Conservation (phyloP, 2,329 filamentous ascomycete genomes). For the Xylariales sp. region DNA sequence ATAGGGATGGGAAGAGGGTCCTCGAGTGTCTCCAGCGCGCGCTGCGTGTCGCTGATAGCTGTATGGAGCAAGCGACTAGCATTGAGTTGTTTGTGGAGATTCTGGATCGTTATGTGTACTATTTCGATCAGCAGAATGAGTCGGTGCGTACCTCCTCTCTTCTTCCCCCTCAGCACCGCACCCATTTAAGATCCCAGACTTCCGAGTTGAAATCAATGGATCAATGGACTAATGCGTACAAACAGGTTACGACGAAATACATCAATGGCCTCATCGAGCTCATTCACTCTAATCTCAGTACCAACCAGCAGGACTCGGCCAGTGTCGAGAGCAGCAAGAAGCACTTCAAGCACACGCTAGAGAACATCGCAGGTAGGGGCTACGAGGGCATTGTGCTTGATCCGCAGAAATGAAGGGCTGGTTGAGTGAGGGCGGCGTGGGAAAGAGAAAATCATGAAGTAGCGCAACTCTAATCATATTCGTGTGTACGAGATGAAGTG, state of each 20-base stretch:
- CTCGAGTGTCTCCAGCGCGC: constrained; percentile 94
- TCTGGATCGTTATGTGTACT: constrained; percentile 96
- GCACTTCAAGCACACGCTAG: constrained; percentile 91
- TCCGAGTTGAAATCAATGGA: too few relatives aligned
- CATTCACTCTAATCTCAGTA: constrained; percentile 91
- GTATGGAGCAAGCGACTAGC: constrained; percentile 96
- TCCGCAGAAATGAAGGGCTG: constrained; percentile 35
- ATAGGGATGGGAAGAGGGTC: constrained; percentile 95
- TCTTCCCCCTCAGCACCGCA: too few relatives aligned
- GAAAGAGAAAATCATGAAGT: neutral
- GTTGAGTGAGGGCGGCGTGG: neutral
- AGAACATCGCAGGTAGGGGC: constrained; percentile 86
- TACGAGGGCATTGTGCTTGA: constrained; percentile 87
- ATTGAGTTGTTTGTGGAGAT: constrained; percentile 99
- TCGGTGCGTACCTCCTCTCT: constrained; percentile 67
- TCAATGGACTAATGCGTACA: too few relatives aligned
- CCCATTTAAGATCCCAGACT: too few relatives aligned
- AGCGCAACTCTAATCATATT: too few relatives aligned
- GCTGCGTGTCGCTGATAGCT: constrained; percentile 92
- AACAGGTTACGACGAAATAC: constrained; percentile 85
- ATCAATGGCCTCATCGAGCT: constrained; percentile 96
- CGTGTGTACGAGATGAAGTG: too few relatives aligned
- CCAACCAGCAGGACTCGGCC: constrained; percentile 74
- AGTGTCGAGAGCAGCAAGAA: constrained; percentile 84
- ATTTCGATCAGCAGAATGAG: constrained; percentile 99